Base-by-base conservation (phyloP, 1,139 yeast species). In the Magnusiomyces sp. region DNA sequence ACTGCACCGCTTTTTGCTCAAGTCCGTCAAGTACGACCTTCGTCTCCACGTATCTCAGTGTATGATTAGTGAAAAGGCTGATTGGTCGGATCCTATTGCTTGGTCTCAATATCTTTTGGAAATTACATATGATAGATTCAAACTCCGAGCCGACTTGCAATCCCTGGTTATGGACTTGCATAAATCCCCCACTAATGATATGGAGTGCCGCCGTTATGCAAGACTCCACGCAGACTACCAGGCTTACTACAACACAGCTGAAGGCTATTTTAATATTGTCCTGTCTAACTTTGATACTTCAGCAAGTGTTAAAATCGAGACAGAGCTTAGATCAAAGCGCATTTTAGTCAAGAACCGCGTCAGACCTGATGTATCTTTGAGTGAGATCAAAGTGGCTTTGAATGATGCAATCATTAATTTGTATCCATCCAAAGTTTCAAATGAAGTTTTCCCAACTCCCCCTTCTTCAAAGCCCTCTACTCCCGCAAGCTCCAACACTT, bases 81-180 rank as follows among this genome's bases (percentile, higher is more conserved):
- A 42, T 14, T 31, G 14, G 31, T 23, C 17, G 2, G 45, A 42
- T 17, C 45, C 45, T 32, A 42, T 42, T 42, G 29, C 31, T 16
- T 42, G 45, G 45, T 42, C 45, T 42, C 45, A 42, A 13, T 42
- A 42, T 17, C 29, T 42, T 10, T 42, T 42, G 45, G 45, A 42
- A 17, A n/a, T 42, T 16, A 42, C 45, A 11, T 42, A 42, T 32
- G 38, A 42, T 42, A 36, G 45, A 14, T 42, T 42, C 33, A 29
- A 13, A 16, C 31, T 42, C 2, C 37, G 45, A 5, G n/a, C 45
- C n/a, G 45, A 42, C 16, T 29, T 42, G 7, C 13, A 27, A 7
- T 7, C 13, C 7, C 17, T 42, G 37, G 45, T 42, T 31, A 17
- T 29, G 14, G 45, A 42, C 13, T 37, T 42, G 17, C 37, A 42